Base-by-base conservation (phyloP, 768 basidiomycete genomes). In the Butyriboletus loyo region DNA sequence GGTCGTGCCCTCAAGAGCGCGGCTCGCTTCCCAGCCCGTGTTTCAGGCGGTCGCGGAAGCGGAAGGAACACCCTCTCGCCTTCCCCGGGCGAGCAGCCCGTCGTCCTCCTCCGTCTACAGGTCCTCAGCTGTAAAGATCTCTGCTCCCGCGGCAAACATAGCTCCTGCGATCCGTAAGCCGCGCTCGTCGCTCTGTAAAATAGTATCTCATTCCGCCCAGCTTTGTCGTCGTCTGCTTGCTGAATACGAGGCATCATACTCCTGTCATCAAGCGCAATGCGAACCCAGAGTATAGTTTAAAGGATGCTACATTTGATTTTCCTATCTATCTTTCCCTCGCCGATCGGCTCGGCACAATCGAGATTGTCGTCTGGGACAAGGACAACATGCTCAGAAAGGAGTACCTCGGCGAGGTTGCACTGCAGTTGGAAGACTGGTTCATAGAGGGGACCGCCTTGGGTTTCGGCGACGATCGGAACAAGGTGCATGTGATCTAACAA, bases 281-380 rank as follows among this genome's bases (percentile, higher is more conserved):
- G 21, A 86, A 86, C 57, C 94, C 93, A 10, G 65, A 72, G 1
- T 96, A 81, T 56, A 58, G 74, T 0, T 55, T 84, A 11, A 84
- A 84, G 54, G 83, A 88, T 60, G 85, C 91, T 11, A 94, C 92
- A 0, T 98, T 94, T 66, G 90, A 96, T 53, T 92, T 95, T 60
- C 89, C 92, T 0, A 77, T 97, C 17, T 90, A 88, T 59, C 76
- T 87, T 17, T 87, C 85, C 15, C 77, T 88, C 25, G 85, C 86
- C 1, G 87, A 88, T 59, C 75, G 76, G 40, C 77, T 90, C 5
- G 87, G 88, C 31, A 83, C 79, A 2, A 61, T 98, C 38, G 94
- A 98, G 69, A 74, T 92, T 31, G 85, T 97, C 13, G 78, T 94
- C 0, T 99, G 96, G 95, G 94, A 95, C 71, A 93, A 87, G 73